Evolutionary conservation across 306 rosid genomes (phyloP).

Genomic region (Cyclanthera cordifolia): DNA sequence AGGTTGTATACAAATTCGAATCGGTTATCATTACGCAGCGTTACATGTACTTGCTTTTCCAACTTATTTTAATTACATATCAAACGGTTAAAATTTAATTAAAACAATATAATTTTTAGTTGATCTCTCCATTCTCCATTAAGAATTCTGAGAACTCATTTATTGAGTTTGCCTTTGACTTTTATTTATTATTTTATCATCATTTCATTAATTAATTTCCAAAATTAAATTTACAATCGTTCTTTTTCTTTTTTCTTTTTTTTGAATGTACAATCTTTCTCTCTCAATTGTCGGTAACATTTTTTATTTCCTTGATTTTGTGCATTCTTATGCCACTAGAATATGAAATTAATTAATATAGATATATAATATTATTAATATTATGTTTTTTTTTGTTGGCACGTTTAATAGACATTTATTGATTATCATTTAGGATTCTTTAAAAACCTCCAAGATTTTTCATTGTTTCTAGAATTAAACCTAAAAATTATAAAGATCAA

Average conservation of each 20-base stretch:
- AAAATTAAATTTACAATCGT: background rate
- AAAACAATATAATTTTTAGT: background rate
- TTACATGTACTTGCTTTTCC: background rate
- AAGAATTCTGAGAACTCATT: background rate
- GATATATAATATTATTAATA: no score
- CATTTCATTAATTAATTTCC: background rate
- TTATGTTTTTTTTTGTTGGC: no score
- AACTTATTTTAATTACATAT: background rate
- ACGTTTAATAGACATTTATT: no score
- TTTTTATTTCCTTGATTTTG: background rate
- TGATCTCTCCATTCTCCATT: background rate
- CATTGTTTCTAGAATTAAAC: no score
- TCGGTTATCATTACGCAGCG: constrained; percentile 5
- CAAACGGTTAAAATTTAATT: background rate
- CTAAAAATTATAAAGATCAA: no score
- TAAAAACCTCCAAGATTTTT: no score
- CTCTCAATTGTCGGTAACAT: background rate
- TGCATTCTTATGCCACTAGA: background rate
- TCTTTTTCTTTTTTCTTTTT: no score
- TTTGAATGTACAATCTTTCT: background rate
- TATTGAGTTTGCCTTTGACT: background rate
- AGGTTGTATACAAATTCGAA: no score
- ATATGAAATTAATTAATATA: background rate
- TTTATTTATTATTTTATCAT: background rate
- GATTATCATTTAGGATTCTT: background rate